phyloP scores from a whole-genome alignment of 768 basidiomycete genomes.

The Nidularia pulvinata region DNA sequence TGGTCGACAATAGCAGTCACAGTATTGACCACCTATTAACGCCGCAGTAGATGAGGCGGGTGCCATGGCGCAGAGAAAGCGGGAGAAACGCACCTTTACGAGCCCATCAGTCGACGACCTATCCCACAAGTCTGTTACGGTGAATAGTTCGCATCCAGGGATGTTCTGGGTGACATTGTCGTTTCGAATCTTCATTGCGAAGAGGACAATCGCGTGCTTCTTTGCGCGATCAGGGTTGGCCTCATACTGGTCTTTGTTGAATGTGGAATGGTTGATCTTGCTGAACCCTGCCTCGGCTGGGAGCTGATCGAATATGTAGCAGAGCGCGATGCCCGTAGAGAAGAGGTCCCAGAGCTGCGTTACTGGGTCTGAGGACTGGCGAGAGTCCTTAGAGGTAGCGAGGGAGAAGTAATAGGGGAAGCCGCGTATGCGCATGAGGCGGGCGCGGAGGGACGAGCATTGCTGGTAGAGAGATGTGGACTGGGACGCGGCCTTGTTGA shows the following conservation, averaged over 20 bases:
- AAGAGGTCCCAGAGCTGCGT: slow-evolving; percentile 95
- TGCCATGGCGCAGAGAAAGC: slow-evolving; percentile 1
- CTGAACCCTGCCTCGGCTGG: slow-evolving; percentile 60
- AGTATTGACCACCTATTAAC: slow-evolving; percentile 79
- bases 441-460: slow-evolving; percentile 76
- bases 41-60: slow-evolving; percentile 2
- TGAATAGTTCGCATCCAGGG: slow-evolving; percentile 79
- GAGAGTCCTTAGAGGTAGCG: slow-evolving; percentile 53
- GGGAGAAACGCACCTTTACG: slow-evolving; percentile 72
- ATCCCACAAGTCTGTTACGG: slow-evolving; percentile 89
- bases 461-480: slow-evolving; percentile 92
- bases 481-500: slow-evolving; percentile 89
- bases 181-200: slow-evolving; percentile 84
- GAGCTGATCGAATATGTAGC: slow-evolving; percentile 95
- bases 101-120: slow-evolving; percentile 91
- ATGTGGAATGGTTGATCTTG: slow-evolving; percentile 63
- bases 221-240: slow-evolving; percentile 77
- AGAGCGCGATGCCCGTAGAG: slow-evolving; percentile 90
- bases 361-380: slow-evolving; percentile 89
- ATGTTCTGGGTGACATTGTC: slow-evolving; percentile 60
- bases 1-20: slow-evolving; percentile 82
- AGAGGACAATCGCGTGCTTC: slow-evolving; percentile 90
- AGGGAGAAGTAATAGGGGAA: slow-evolving; percentile 73
- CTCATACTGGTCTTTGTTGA: slow-evolving; percentile 64
- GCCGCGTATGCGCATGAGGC: slow-evolving; percentile 76